phyloP scores from a whole-genome alignment of 345 rosid genomes.

The Erysimum cheiranthoides region DNA sequence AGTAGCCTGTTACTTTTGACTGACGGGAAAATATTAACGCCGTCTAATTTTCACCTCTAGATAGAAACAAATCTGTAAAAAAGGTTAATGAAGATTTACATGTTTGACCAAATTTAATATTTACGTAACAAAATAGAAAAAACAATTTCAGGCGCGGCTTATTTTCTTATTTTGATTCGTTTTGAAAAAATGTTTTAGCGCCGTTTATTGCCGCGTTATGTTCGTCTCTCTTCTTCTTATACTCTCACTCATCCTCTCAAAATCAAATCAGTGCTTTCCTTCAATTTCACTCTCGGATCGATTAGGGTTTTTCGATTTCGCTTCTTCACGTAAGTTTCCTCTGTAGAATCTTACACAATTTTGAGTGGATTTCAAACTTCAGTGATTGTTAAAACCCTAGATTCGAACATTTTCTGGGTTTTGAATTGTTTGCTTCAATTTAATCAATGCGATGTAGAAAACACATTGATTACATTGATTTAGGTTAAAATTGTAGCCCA shows the following conservation, averaged over 20 bases:
- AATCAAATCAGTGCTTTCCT: not conserved
- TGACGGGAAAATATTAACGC: not conserved
- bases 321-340: conserved; percentile 4
- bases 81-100: too few relatives aligned
- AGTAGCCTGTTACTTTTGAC: not conserved
- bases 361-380: not conserved
- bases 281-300: not conserved
- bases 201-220: conserved; percentile 25
- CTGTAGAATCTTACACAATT: not conserved
- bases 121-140: too few relatives aligned
- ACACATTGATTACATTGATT: not conserved
- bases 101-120: too few relatives aligned
- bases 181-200: not conserved
- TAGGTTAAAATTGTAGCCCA: not conserved
- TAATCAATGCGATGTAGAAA: not conserved
- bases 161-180: not conserved
- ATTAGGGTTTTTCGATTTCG: not conserved
- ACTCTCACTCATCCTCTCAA: not conserved
- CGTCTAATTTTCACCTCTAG: not conserved
- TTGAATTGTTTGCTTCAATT: not conserved
- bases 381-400: conserved; percentile 9
- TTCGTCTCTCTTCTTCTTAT: not conserved
- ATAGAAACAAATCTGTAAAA: not conserved
- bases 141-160: not conserved
- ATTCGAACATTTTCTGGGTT: not conserved